phyloP scores from a whole-genome alignment of 805 yeast species.

The Lipomyces oligophaga region DNA sequence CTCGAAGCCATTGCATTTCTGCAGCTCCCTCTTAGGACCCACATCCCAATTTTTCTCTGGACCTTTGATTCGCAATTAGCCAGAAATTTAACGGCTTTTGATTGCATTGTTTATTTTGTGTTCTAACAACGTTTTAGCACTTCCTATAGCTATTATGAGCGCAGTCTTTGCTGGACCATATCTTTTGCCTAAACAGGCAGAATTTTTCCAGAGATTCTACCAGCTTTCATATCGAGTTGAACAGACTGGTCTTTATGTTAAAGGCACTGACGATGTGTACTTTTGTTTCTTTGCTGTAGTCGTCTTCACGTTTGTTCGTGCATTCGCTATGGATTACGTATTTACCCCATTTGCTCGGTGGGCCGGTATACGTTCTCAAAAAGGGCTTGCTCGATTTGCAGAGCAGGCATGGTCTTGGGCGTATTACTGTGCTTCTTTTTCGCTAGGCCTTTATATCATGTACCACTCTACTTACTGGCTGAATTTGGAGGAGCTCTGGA shows the following conservation, averaged over 20 bases:
- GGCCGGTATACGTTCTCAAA: constrained; percentile 45
- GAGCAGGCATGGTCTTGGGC: constrained; percentile 80
- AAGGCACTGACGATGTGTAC: constrained; percentile 27
- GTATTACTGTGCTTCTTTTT: constrained; percentile 56
- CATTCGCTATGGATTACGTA: constrained; percentile 54
- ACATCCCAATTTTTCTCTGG: too few relatives aligned
- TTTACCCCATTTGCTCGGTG: constrained; percentile 54
- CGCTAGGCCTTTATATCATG: constrained; percentile 57
- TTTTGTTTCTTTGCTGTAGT: constrained; percentile 53
- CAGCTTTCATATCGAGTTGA: constrained; percentile 40
- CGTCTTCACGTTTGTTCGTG: constrained; percentile 54
- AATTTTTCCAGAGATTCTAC: constrained; percentile 36
- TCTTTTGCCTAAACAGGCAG: constrained; percentile 32
- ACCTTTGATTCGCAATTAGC: too few relatives aligned
- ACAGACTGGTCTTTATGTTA: constrained; percentile 21
- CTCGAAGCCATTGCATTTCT: not conserved
- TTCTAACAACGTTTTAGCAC: constrained; percentile 6
- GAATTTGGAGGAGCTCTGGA: constrained; percentile 56
- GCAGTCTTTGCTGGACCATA: constrained; percentile 9
- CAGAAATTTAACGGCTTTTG: too few relatives aligned
- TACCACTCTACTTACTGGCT: constrained; percentile 55
- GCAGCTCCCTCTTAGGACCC: not conserved
- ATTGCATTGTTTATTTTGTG: not conserved
- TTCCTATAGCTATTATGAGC: constrained; percentile 14
- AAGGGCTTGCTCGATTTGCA: constrained; percentile 64